These are phyloP conservation scores for Yamadazyma taylorii DNA, from an alignment of 1,139 yeast genomes.

Conservation along the genomic window DNA sequence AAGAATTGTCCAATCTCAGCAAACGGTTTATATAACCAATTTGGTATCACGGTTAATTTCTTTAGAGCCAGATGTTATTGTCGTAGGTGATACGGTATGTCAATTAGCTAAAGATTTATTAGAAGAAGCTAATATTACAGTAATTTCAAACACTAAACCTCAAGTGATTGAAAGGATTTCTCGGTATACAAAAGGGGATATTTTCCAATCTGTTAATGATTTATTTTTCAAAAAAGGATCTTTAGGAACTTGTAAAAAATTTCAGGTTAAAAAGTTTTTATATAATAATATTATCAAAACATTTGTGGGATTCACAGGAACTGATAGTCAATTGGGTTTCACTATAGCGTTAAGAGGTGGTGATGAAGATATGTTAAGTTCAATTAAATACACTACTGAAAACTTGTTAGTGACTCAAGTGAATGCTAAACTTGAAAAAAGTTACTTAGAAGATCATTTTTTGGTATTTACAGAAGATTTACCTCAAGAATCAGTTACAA, in stretches of 20 bases:
- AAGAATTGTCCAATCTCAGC: conserved; percentile 85
- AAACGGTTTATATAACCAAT: conserved; percentile 78
- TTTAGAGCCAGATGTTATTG: conserved; percentile 74
- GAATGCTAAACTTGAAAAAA: conserved; percentile 78
- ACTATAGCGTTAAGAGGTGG: conserved; percentile 84
- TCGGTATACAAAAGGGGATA: conserved; percentile 79
- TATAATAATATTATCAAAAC: conserved; percentile 62
- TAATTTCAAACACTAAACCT: conserved; percentile 76
- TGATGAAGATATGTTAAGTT: conserved; percentile 55
- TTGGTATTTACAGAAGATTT: conserved; percentile 27
- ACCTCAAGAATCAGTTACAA: conserved; percentile 12
- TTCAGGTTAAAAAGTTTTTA: conserved; percentile 68
- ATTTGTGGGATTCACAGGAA: conserved; percentile 75
- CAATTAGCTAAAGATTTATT: conserved; percentile 77
- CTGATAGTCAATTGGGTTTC: conserved; percentile 72
- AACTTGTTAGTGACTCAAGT: conserved; percentile 76
- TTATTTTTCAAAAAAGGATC: conserved; percentile 50
- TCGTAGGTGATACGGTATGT: conserved; percentile 80
- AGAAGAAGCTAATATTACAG: conserved; percentile 74
- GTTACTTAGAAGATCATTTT: conserved; percentile 74
- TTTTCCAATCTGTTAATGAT: conserved; percentile 53
- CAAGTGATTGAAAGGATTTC: conserved; percentile 82
- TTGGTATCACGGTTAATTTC: conserved; percentile 77
- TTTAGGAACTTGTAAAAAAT: conserved; percentile 71
- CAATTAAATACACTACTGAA: conserved; percentile 76